Conservation (phyloP, 2,329 filamentous ascomycete genomes). For the Talaromyces sp. region DNA sequence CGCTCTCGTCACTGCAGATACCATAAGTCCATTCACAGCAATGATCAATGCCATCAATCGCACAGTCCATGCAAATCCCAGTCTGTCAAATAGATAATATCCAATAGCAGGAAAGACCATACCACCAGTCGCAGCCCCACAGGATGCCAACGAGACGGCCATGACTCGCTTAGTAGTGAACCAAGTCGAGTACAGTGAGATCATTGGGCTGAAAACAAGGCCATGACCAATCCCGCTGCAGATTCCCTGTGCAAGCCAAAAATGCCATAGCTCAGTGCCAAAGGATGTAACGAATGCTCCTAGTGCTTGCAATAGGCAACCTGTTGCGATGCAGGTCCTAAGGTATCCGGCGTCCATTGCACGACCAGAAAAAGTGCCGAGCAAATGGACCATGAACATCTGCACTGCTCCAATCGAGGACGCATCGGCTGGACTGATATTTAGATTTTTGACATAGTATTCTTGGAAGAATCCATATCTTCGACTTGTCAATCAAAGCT, state of each 20-base stretch:
- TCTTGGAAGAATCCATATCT: slow-evolving; percentile 38
- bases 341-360: slow-evolving; percentile 13
- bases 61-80: slow-evolving; percentile 13
- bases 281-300: slow-evolving; percentile 6
- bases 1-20: neutral
- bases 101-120: slow-evolving; percentile 47
- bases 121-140: slow-evolving; percentile 40
- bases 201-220: slow-evolving; percentile 38
- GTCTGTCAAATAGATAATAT: neutral
- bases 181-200: slow-evolving; percentile 22
- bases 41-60: slow-evolving; percentile 6
- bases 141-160: slow-evolving; percentile 37
- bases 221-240: slow-evolving; percentile 43
- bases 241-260: slow-evolving; percentile 47
- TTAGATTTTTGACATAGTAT: slow-evolving; percentile 45
- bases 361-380: slow-evolving; percentile 12
- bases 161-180: slow-evolving; percentile 30
- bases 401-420: slow-evolving; percentile 20
- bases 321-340: slow-evolving; percentile 22
- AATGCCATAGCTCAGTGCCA: slow-evolving; percentile 36
- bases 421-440: slow-evolving; percentile 33
- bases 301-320: slow-evolving; percentile 19
- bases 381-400: slow-evolving; percentile 9
- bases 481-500: neutral
- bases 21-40: neutral